A percentile compares a stretch with the other conserved stretches of the same genome.
Conservation (phyloP, 2,329 filamentous ascomycete genomes). For the Hypoxylon sp. region DNA sequence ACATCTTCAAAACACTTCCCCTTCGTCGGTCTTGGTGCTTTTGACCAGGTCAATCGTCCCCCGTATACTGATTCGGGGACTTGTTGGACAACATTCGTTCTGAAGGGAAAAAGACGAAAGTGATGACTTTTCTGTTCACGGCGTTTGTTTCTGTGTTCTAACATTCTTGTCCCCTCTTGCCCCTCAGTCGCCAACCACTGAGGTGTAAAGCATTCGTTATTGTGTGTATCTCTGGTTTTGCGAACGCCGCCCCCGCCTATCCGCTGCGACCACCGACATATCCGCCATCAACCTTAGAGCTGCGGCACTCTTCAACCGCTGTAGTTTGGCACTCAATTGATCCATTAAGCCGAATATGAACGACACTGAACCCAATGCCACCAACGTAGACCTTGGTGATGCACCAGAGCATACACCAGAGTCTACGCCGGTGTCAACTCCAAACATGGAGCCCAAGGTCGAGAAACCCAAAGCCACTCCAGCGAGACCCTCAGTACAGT, state of each 20-base stretch:
- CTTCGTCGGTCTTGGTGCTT: slow-evolving; percentile 27
- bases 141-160: slow-evolving; percentile 19
- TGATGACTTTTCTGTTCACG: slow-evolving; percentile 29
- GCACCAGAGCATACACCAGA: slow-evolving; percentile 40
- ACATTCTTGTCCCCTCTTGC: background rate
- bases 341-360: slow-evolving; percentile 39
- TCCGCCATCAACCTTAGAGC: slow-evolving; percentile 20
- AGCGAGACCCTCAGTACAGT: slow-evolving; percentile 53
- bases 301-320: slow-evolving; percentile 6
- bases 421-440: slow-evolving; percentile 12
- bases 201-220: slow-evolving; percentile 39
- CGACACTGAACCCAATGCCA: slow-evolving; percentile 38
- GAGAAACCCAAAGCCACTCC: slow-evolving; percentile 38
- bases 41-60: slow-evolving; percentile 40
- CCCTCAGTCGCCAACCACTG: slow-evolving; percentile 8
- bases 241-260: slow-evolving; percentile 20
- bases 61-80: slow-evolving; percentile 31
- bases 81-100: slow-evolving; percentile 44
- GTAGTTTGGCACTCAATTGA: slow-evolving; percentile 18
- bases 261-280: slow-evolving; percentile 34
- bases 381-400: slow-evolving; percentile 38
- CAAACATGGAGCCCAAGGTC: slow-evolving; percentile 29
- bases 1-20: slow-evolving; percentile 44
- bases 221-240: slow-evolving; percentile 33
- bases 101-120: slow-evolving; percentile 20